Percentiles rank a stretch among this genome's conserved stretches.
Evolutionary conservation across 352 stramenopile genomes (phyloP).

Genomic region (Phytophthora podocarpi): DNA sequence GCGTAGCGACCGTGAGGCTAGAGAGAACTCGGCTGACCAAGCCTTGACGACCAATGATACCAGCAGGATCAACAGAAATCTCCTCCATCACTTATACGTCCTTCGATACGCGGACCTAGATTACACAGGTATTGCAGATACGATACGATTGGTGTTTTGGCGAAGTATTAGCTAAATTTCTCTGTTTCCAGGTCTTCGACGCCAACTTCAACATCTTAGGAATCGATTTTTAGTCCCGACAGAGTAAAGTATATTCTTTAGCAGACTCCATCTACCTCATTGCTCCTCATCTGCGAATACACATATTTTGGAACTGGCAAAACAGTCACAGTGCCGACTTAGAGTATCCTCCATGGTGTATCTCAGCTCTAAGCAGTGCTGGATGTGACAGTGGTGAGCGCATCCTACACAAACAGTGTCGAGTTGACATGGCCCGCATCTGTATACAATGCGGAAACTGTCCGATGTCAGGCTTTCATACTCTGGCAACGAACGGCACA

Average conservation of each 20-base stretch:
- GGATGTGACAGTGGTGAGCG: constrained; percentile 63
- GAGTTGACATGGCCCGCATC: constrained; percentile 58
- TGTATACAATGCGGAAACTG: constrained; percentile 74
- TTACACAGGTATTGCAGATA: constrained; percentile 42
- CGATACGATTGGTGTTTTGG: neutral
- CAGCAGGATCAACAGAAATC: constrained; percentile 44
- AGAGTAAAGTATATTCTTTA: constrained; percentile 5
- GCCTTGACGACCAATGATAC: constrained; percentile 9
- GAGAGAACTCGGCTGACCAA: constrained; percentile 13
- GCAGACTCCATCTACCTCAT: neutral
- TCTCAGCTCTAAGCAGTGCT: constrained; percentile 63
- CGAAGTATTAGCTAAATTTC: neutral
- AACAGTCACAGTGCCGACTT: constrained; percentile 58
- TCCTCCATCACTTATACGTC: constrained; percentile 80
- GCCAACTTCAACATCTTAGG: constrained; percentile 72
- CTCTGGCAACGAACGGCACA: constrained; percentile 55
- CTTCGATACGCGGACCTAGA: constrained; percentile 68
- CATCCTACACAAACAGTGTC: constrained; percentile 69
- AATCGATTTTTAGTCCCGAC: constrained; percentile 49
- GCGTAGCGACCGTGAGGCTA: constrained; percentile 23
- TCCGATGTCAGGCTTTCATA: constrained; percentile 74
- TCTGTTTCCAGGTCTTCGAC: constrained; percentile 46
- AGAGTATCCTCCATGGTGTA: constrained; percentile 66
- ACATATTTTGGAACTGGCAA: constrained; percentile 37
- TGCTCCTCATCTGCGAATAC: constrained; percentile 30